phyloP scores from a whole-genome alignment of 2,329 filamentous ascomycete species.

The Hansfordia pulvinata region DNA sequence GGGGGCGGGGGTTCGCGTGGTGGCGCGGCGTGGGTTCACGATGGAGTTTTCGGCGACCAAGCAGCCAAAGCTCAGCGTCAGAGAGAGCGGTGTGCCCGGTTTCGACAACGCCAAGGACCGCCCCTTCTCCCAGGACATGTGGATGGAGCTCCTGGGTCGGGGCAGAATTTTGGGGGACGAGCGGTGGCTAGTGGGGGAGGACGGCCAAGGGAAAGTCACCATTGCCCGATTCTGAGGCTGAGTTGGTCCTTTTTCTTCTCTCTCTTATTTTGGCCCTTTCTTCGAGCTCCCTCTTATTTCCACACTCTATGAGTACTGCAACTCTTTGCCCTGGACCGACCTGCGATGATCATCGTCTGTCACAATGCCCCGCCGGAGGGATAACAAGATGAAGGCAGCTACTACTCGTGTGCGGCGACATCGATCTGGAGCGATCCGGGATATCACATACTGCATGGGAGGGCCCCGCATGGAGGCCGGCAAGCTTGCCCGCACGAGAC shows the following conservation, averaged over 20 bases:
- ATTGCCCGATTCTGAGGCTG: conserved; percentile 36
- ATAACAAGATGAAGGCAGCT: no score
- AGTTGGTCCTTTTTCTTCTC: no score
- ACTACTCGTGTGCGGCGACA: no score
- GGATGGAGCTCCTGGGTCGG: conserved; percentile 32
- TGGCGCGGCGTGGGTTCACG: conserved; percentile 31
- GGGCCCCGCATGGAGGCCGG: no score
- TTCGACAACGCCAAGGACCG: conserved; percentile 19
- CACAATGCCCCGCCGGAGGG: not conserved
- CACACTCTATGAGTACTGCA: not conserved
- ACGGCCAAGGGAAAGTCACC: conserved; percentile 32
- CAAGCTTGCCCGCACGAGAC: no score
- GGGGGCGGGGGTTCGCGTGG: conserved; percentile 28
- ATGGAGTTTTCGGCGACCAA: conserved; percentile 30
- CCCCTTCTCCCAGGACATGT: conserved; percentile 28
- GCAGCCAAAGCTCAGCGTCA: conserved; percentile 21
- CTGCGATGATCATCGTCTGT: not conserved
- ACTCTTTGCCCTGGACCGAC: not conserved
- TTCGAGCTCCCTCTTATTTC: no score
- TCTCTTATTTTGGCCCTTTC: no score
- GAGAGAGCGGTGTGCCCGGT: conserved; percentile 17
- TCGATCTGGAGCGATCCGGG: no score
- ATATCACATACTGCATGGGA: no score
- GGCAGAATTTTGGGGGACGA: conserved; percentile 46
- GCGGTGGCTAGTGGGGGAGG: conserved; percentile 48